Percentiles rank a stretch among this genome's conserved stretches.
Evolutionary conservation across 2,329 filamentous ascomycete genomes (phyloP).

Genomic region (Claviceps sp.): DNA sequence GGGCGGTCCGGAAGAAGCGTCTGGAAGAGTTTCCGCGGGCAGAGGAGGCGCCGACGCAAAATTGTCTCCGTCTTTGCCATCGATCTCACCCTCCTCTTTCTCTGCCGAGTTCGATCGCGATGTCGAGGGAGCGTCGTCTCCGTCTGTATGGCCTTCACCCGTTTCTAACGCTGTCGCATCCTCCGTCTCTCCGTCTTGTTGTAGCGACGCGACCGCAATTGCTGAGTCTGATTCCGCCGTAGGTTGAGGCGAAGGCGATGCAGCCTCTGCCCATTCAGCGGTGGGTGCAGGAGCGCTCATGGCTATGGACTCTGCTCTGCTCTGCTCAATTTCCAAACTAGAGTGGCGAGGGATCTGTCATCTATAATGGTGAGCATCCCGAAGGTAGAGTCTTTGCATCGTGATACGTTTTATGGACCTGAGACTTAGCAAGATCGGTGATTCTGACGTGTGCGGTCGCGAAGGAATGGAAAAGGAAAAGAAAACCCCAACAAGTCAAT

Average conservation of each 20-base stretch:
- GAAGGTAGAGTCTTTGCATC: constrained; percentile 16
- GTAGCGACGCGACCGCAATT: constrained; percentile 3
- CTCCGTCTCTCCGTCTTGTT: constrained; percentile 7
- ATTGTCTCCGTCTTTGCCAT: constrained; percentile 1
- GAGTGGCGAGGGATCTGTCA: constrained; percentile 12
- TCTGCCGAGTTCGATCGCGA: background rate
- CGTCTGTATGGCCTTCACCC: background rate
- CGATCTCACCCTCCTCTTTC: constrained; percentile 3
- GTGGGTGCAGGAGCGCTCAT: constrained; percentile 4
- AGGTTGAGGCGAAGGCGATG: constrained; percentile 6
- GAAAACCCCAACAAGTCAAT: background rate
- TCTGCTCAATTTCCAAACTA: constrained; percentile 4
- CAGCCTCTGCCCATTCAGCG: background rate
- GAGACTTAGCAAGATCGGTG: constrained; percentile 16
- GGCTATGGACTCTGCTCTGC: constrained; percentile 1
- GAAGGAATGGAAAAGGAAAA: background rate
- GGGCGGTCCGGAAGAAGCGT: constrained; percentile 19
- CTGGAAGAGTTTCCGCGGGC: constrained; percentile 18
- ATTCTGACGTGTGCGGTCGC: background rate
- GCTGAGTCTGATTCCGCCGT: constrained; percentile 2
- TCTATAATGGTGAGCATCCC: constrained; percentile 25
- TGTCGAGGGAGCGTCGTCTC: background rate
- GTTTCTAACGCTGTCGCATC: background rate
- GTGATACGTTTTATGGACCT: constrained; percentile 27
- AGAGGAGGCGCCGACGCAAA: constrained; percentile 15